A percentile compares a stretch with the other conserved stretches of the same genome.
These are phyloP conservation scores for Chenopodium quinoa DNA, from an alignment of 148 eudicot species.

Conservation along the genomic window DNA sequence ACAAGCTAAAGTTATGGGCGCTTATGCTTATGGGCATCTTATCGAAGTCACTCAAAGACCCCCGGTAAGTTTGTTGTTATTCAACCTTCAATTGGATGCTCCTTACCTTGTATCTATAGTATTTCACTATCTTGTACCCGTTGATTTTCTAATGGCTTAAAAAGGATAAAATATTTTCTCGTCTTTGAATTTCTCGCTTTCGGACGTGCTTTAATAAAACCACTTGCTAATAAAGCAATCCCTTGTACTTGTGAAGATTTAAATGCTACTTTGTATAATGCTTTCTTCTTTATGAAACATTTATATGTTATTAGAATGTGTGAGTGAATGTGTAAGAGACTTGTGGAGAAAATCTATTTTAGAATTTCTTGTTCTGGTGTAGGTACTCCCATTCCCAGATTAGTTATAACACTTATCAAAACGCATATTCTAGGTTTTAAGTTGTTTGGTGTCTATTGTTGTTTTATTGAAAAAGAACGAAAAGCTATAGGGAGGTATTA, in stretches of 20 bases:
- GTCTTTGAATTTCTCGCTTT: neutral
- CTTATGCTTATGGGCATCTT: constrained; percentile 29
- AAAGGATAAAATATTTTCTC: neutral
- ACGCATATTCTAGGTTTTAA: too few relatives aligned
- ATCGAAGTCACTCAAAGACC: constrained; percentile 61
- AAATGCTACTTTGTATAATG: too few relatives aligned
- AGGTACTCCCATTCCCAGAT: too few relatives aligned
- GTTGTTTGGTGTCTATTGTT: too few relatives aligned
- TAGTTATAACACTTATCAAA: too few relatives aligned
- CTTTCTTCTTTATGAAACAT: neutral
- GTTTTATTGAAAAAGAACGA: too few relatives aligned
- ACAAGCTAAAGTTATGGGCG: constrained; percentile 11
- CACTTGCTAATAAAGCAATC: neutral
- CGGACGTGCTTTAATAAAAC: neutral
- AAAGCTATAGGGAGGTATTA: too few relatives aligned
- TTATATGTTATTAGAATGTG: neutral
- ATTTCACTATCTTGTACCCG: neutral
- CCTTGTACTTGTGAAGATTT: neutral
- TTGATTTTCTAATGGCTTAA: neutral
- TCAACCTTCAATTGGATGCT: neutral
- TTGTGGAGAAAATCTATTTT: neutral
- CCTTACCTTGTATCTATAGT: neutral
- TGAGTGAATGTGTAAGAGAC: neutral
- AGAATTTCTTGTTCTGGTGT: neutral
- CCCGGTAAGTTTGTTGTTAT: constrained; percentile 50